These are phyloP conservation scores for Ophiostoma novo-ulmi DNA, from an alignment of 2,329 filamentous ascomycete genomes.

Conservation along the genomic window DNA sequence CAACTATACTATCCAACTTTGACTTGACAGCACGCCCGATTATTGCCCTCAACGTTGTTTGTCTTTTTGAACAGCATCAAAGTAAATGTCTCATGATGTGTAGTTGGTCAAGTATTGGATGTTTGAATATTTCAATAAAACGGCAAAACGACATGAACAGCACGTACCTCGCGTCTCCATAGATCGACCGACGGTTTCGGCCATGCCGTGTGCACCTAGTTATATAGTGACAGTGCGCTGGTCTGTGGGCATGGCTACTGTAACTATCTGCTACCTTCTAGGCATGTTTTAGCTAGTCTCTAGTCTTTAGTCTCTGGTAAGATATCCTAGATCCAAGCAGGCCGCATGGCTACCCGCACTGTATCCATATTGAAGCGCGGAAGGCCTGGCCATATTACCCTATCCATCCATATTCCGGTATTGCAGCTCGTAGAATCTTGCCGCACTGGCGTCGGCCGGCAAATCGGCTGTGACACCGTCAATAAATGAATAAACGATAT, in stretches of 20 bases:
- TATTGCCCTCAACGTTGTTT: no score
- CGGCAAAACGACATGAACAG: not conserved
- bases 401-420: not conserved
- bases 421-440: not conserved
- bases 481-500: not conserved
- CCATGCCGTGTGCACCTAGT: constrained; percentile 9
- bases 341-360: not conserved
- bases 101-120: no score
- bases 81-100: no score
- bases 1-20: not conserved
- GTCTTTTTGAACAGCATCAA: no score
- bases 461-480: constrained; percentile 2
- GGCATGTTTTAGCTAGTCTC: not conserved
- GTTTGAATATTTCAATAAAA: not conserved
- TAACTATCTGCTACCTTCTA: not conserved
- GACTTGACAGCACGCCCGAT: not conserved
- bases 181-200: constrained; percentile 11
- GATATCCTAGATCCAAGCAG: not conserved
- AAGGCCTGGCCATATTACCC: not conserved
- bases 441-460: not conserved
- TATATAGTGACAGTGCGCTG: not conserved
- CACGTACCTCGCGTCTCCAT: not conserved
- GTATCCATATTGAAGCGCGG: not conserved
- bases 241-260: not conserved
- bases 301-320: not conserved